Evolutionary conservation across 495 filamentous ascomycete species (phyloP).

Genomic region (Hypoxylon subgilvum): DNA sequence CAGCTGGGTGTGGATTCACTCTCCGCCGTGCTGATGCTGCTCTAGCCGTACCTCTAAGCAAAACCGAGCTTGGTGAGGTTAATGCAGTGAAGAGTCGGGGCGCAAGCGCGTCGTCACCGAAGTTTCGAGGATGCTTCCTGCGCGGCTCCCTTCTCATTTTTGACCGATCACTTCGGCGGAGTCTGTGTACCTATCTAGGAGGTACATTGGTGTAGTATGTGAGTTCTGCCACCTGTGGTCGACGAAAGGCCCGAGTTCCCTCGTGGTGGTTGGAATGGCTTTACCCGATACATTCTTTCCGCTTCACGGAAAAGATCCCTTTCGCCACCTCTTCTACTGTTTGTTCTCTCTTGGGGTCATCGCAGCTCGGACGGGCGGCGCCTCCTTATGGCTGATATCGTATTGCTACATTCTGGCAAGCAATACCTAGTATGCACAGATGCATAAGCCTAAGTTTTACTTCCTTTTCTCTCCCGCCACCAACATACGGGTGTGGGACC

Average conservation of each 20-base stretch:
- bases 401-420: slow-evolving; percentile 8
- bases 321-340: slow-evolving; percentile 10
- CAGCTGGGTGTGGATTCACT: neutral
- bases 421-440: slow-evolving; percentile 12
- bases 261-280: slow-evolving; percentile 42
- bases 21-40: slow-evolving; percentile 1
- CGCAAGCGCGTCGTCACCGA: slow-evolving; percentile 27
- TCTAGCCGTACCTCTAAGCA: neutral
- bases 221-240: slow-evolving; percentile 13
- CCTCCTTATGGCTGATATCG: slow-evolving; percentile 14
- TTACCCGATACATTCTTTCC: slow-evolving; percentile 40
- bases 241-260: slow-evolving; percentile 38
- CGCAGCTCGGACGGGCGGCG: slow-evolving; percentile 1
- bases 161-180: slow-evolving; percentile 28
- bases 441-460: slow-evolving; percentile 21
- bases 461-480: slow-evolving; percentile 29
- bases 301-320: slow-evolving; percentile 23
- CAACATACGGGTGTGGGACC: slow-evolving; percentile 34
- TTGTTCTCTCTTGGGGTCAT: slow-evolving; percentile 21
- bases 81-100: too few species aligned
- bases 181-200: too few species aligned
- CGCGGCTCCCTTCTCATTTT: slow-evolving; percentile 21
- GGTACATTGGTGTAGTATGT: too few species aligned
- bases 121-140: slow-evolving; percentile 11
- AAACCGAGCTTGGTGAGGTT: slow-evolving; percentile 7